These are phyloP conservation scores for Eucalyptus cloeziana DNA, from an alignment of 345 rosid genomes.

Conservation along the genomic window DNA sequence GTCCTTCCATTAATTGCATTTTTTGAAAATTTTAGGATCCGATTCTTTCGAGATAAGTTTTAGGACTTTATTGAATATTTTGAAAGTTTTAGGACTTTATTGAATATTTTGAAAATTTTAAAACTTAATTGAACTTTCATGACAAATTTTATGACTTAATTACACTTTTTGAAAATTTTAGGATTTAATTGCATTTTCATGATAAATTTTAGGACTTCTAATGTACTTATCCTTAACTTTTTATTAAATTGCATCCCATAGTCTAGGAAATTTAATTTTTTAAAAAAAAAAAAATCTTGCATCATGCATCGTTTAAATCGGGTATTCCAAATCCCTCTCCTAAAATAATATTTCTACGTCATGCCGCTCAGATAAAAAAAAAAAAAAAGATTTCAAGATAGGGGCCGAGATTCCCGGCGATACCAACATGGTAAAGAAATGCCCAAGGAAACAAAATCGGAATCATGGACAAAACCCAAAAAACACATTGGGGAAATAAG, in stretches of 20 bases:
- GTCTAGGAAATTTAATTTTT: accelerated
- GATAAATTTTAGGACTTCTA: no score
- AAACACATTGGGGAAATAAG: not conserved
- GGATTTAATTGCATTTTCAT: no score
- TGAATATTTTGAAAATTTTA: no score
- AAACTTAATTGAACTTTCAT: no score
- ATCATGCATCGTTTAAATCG: not conserved
- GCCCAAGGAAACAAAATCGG: not conserved
- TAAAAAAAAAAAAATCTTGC: not conserved
- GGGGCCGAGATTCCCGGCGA: not conserved
- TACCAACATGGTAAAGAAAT: not conserved
- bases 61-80: no score
- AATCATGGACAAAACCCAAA: not conserved
- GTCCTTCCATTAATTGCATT: no score
- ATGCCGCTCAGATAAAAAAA: not conserved
- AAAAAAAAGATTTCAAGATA: not conserved
- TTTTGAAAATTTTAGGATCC: no score
- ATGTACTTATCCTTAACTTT: no score
- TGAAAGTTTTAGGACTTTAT: no score
- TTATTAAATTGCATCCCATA: accelerated
- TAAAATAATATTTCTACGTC: not conserved
- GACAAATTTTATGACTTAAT: no score
- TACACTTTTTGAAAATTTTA: no score
- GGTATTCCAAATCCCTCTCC: not conserved
- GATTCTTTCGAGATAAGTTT: no score